phyloP scores from a whole-genome alignment of 139 green algal genomes.

The Desmodesmus armatus region DNA sequence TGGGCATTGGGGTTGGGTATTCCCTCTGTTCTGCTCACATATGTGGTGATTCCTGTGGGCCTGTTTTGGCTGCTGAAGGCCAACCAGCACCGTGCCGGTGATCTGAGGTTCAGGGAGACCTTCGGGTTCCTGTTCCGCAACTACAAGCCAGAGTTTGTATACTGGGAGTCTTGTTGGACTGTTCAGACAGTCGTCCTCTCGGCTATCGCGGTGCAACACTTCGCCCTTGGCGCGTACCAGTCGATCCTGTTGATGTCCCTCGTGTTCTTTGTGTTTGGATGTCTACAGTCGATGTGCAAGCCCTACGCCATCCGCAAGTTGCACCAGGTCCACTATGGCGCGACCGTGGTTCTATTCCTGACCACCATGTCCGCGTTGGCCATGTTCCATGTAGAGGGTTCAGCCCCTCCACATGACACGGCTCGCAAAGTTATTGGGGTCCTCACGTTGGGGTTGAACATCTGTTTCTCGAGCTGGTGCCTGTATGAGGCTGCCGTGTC shows the following conservation, averaged over 20 bases:
- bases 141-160: background rate
- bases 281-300: background rate
- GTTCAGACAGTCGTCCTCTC: background rate
- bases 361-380: background rate
- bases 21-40: background rate
- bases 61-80: background rate
- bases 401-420: background rate
- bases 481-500: no score
- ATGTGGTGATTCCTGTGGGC: background rate
- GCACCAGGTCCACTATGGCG: background rate
- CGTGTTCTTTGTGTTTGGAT: background rate
- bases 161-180: background rate
- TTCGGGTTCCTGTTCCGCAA: conserved; percentile 1
- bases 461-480: background rate
- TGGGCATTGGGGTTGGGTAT: conserved; percentile 1
- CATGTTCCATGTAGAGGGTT: background rate
- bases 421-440: background rate
- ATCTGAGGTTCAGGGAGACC: background rate
- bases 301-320: background rate
- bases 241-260: background rate
- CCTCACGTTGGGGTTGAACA: background rate
- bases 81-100: background rate
- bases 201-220: background rate
- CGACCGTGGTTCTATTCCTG: background rate
- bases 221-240: background rate